Conservation (phyloP, 768 basidiomycete genomes). For the Pleurotus eryngii region DNA sequence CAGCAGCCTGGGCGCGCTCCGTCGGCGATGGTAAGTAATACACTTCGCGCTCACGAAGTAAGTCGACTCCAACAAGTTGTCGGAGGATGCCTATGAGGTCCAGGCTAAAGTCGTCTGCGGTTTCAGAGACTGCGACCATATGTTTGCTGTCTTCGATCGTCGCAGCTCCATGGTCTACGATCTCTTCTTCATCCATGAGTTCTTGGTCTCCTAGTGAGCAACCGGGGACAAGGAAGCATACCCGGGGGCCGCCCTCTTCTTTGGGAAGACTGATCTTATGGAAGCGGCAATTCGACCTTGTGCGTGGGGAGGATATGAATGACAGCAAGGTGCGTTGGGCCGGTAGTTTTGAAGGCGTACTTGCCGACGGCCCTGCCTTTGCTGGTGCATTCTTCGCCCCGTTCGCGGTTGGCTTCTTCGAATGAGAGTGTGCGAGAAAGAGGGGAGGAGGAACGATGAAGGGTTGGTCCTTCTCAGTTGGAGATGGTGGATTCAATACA, state of each 20-base stretch:
- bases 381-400: conserved; percentile 6
- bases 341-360: conserved; percentile 15
- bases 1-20: conserved; percentile 25
- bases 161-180: conserved; percentile 58
- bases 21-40: conserved; percentile 57
- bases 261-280: conserved; percentile 63
- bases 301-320: conserved; percentile 44
- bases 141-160: conserved; percentile 44
- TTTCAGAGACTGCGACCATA: conserved; percentile 47
- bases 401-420: background rate
- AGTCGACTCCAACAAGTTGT: conserved; percentile 61
- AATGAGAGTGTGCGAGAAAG: conserved; percentile 31
- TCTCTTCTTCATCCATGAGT: conserved; percentile 58
- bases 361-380: conserved; percentile 14
- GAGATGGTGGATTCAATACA: conserved; percentile 21
- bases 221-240: conserved; percentile 67
- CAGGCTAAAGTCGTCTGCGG: conserved; percentile 45
- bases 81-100: conserved; percentile 56
- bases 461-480: conserved; percentile 21
- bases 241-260: conserved; percentile 47
- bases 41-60: conserved; percentile 62
- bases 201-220: conserved; percentile 58
- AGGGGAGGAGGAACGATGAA: conserved; percentile 22
- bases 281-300: conserved; percentile 69
- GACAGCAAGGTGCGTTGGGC: background rate